Conservation (phyloP, 2,329 filamentous ascomycete genomes). For the Cladophialophora exuberans region DNA sequence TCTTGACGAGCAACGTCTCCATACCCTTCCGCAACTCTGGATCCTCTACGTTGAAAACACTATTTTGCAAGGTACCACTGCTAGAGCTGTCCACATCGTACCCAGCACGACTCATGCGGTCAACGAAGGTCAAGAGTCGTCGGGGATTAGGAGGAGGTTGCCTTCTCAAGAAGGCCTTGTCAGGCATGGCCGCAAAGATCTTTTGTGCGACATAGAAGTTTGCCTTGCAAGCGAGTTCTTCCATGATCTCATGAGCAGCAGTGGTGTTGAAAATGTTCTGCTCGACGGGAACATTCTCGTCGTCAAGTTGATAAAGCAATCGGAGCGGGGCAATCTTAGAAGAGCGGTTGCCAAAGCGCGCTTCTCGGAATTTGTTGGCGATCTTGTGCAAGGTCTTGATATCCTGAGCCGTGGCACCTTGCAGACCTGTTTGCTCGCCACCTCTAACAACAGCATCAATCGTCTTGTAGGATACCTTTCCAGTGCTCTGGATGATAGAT, state of each 20-base stretch:
- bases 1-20: conserved; percentile 93
- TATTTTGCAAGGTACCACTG: conserved; percentile 90
- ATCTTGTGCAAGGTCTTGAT: conserved; percentile 79
- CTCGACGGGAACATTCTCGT: conserved; percentile 96
- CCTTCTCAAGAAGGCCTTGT: conserved; percentile 89
- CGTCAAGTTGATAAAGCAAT: conserved; percentile 89
- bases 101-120: conserved; percentile 89
- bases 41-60: conserved; percentile 91
- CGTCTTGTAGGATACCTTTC: conserved; percentile 81
- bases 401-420: conserved; percentile 71
- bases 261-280: conserved; percentile 95
- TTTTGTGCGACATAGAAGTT: conserved; percentile 89
- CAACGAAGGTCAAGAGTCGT: conserved; percentile 85
- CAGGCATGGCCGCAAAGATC: conserved; percentile 75
- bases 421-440: conserved; percentile 63
- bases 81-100: conserved; percentile 87
- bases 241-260: conserved; percentile 85
- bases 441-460: conserved; percentile 80
- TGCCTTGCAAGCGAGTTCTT: conserved; percentile 92
- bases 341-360: conserved; percentile 77
- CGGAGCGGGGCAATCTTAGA: conserved; percentile 83
- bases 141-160: conserved; percentile 84
- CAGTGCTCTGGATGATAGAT: conserved; percentile 87
- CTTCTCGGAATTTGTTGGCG: conserved; percentile 87
- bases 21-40: conserved; percentile 90